Base-by-base conservation (phyloP, 306 rosid genomes). In the Carpinus fangiana region DNA sequence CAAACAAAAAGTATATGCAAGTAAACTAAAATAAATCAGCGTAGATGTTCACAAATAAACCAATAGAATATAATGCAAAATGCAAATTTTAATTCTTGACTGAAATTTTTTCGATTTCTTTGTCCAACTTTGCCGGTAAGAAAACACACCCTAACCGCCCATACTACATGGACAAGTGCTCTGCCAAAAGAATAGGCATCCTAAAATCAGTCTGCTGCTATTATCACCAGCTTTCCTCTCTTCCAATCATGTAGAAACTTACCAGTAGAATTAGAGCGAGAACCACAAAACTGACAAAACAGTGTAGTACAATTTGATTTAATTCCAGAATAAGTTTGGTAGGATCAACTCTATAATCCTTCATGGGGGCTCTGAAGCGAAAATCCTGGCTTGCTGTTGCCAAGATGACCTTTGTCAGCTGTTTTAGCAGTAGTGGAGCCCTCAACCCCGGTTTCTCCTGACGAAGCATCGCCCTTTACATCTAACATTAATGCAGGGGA, bases 361-460 rank as follows among this genome's bases (percentile, higher is more conserved):
- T 83, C 82, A 56, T 80, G 66, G 70, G 83, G 91, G 81, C 78
- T 79, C 81, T 88, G 98, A 76, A 95, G 93, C 13, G 98, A 88
- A 81, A 95, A 92, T 36, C 79, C 82, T 26, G 89, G 84, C 77
- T 77, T 60, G 34, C 17, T 72, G 47, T 59, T 5, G 45, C 21
- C 78, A 7, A 0, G 60, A 73, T 76, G 56, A 67, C 45, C 82
- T 43, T 70, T 72, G 13, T 61, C 78, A 13, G 61, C 55, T 20
- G 78, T 48, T 70, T 72, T 62, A 38, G 75, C 26, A 61, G 79
- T 60, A 68, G 71, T 51, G 23, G 59, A 54, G 56, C 59, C 85
- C 62, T 76, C 73, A 5, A 72, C 72, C 70, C 78, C 81, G 34
- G 14, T 72, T 84, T 83, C 86, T 11, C 67, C 76, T 7, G 88